Evolutionary conservation across 768 basidiomycete species (phyloP), one percentile per base, ranked within the genome.

Genomic region (Fomitopsis serialis): DNA sequence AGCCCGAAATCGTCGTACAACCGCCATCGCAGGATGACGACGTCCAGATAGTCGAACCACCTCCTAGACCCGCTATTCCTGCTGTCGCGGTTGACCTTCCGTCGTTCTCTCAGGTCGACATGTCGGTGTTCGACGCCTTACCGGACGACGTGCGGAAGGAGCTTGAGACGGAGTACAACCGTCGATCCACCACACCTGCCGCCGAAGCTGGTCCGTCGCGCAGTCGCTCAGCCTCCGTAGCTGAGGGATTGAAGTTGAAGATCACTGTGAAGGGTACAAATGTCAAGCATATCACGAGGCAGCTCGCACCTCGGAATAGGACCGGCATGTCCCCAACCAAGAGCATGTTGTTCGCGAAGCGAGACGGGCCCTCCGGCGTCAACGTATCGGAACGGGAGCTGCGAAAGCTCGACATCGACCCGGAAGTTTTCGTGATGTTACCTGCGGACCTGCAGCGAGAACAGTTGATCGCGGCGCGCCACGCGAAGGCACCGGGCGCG

Each of bases 81-180:
- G 24, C 43, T 23, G 34, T 74, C 2, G 24, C 40, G 22, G 35
- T 74, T 2, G 78, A 79, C 35, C 71, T 89, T 19, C 89, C 88
- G 3, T 81, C 84, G 2, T 79, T 89, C 61, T 89, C 88, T 0
- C 89, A 92, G 63, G 74, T 92, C 10, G 89, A 92, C 63, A 77
- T 68, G 70, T 74, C 76, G 3, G 84, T 91, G 1, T 80, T 89
- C 48, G 77, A 84, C 35, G 85, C 84, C 1, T 73, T 92, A 27
- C 89, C 90, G 0, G 74, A 70, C 11, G 86, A 89, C 23, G 70
- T 92, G 7, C 80, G 82, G 22, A 72, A 76, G 55, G 90, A 92
- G 63, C 70, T 91, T 11, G 79, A 88, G 62, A 68, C 67, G 3
- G 86, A 85, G 53, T 89, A 87, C 56, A 74, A 74, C 61, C 82